Percentiles rank a stretch among this genome's conserved stretches.
Conservation (phyloP, 2,329 filamentous ascomycete genomes). For the Colletotrichum echinochloae region DNA sequence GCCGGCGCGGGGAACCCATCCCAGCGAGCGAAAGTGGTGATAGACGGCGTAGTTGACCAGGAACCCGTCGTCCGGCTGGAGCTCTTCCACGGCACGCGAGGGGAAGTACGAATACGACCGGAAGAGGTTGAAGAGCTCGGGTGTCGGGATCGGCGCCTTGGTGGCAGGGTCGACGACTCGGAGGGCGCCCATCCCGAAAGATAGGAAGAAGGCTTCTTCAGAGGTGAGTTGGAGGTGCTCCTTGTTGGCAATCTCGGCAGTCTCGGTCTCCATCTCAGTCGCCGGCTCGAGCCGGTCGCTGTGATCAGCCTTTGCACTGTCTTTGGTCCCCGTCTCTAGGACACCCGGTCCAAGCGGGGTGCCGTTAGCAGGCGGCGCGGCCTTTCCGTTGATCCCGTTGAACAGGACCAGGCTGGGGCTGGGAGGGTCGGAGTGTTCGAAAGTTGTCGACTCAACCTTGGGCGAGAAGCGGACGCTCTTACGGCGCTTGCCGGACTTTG, state of each 20-base stretch:
- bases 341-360: slow-evolving; percentile 18
- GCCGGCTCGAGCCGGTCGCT: neutral
- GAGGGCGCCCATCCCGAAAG: slow-evolving; percentile 82
- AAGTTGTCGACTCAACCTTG: slow-evolving; percentile 73
- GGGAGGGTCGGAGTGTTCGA: slow-evolving; percentile 64
- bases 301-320: neutral
- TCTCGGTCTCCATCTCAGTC: neutral
- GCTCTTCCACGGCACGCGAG: slow-evolving; percentile 57
- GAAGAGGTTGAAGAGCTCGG: slow-evolving; percentile 74
- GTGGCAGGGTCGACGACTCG: slow-evolving; percentile 66
- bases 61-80: slow-evolving; percentile 85
- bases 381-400: slow-evolving; percentile 44
- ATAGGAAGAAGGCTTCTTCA: slow-evolving; percentile 93
- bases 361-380: slow-evolving; percentile 8
- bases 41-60: slow-evolving; percentile 89
- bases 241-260: slow-evolving; percentile 57
- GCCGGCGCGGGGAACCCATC: slow-evolving; percentile 92
- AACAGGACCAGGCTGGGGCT: slow-evolving; percentile 54
- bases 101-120: slow-evolving; percentile 79
- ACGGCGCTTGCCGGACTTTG: slow-evolving; percentile 52
- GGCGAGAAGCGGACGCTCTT: slow-evolving; percentile 81
- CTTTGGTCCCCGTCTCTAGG: slow-evolving; percentile 19
- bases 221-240: slow-evolving; percentile 93
- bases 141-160: slow-evolving; percentile 59
- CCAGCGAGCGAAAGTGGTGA: slow-evolving; percentile 94